Base-by-base conservation (phyloP, 345 rosid genomes). In the Salix suchowensis region DNA sequence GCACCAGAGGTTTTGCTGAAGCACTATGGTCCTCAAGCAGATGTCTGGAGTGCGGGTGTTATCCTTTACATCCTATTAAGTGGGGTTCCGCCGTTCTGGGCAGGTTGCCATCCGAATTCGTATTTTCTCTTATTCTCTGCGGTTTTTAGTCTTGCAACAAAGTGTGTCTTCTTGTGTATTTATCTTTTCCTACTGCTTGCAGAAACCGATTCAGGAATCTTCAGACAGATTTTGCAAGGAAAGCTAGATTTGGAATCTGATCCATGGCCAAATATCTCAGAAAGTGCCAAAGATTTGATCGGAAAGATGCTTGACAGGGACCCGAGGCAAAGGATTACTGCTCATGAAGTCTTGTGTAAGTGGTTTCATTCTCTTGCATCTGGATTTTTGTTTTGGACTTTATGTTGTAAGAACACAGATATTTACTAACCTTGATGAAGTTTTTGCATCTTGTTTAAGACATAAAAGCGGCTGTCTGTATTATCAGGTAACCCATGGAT, bases 61-160 rank as follows among this genome's bases (percentile, higher is more conserved):
- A 95, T 95, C 76, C 94, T 93, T 21, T 95, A 95, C 87, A 95
- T 95, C 83, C 88, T 96, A 85, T 83, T 96, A 66, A 88, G 94
- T 72, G 98, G 99, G 11, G 96, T 93, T 85, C 99, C 99, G 5
- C 98, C 99, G 30, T 96, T 96, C 75, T 93, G 98, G 96, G 96
- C 98, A 73, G 99, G 99, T 92, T 75, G 19, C 28, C 52, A 62
- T 64, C 52, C 16, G 48, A 42, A 34, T 36, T 40, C 28, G 34
- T 62, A 7, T 4, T 32, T 48, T 66, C 10, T 65, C 23, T 69
- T 28, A 40, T 69, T 72, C 36, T 36, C 67, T 13, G 28, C 18
- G 62, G 23, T 73, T 80, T 34, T 18, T 28, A 30, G 10, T 54
- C 5, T 54, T 76, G 40, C 24, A 65, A 19, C 12, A 68, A 2